These are phyloP conservation scores for Teratosphaeria zuluensis DNA, from an alignment of 2,329 filamentous ascomycete species.

Conservation along the genomic window DNA sequence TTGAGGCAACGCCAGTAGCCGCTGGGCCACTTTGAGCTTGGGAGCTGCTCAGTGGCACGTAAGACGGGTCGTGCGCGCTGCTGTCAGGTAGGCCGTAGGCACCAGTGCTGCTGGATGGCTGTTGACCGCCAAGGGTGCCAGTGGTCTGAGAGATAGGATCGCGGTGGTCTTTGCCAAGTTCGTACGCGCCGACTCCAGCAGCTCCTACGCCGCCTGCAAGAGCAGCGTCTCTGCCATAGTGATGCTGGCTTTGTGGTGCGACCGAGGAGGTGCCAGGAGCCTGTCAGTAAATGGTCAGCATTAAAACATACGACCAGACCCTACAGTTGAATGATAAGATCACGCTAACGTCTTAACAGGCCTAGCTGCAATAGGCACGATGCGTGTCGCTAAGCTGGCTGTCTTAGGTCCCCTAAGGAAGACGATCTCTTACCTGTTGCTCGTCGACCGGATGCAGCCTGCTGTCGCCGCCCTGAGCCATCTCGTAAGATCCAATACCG, in stretches of 20 bases:
- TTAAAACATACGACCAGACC: neutral
- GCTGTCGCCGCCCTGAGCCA: neutral
- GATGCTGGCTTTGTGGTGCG: conserved; percentile 4
- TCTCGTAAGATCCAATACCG: conserved; percentile 14
- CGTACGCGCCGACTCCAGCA: conserved; percentile 19
- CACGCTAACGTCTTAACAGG: neutral
- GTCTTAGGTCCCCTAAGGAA: neutral
- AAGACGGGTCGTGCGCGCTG: neutral
- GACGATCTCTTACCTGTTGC: neutral
- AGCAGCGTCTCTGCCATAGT: conserved; percentile 23
- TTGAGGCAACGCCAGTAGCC: neutral
- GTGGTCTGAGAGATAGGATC: conserved; percentile 17
- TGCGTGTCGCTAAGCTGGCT: neutral
- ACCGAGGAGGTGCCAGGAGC: neutral
- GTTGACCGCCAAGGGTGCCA: conserved; percentile 9
- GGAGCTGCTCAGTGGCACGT: neutral
- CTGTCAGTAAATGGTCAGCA: neutral
- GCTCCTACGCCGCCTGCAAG: conserved; percentile 21
- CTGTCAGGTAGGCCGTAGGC: neutral
- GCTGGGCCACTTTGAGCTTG: neutral
- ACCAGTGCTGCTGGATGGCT: neutral
- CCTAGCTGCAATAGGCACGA: neutral
- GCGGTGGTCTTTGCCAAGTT: conserved; percentile 12
- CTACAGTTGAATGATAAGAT: too few relatives aligned
- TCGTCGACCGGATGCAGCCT: neutral